Percentiles rank a stretch among this genome's conserved stretches.
Evolutionary conservation across 208 protist genomes (phyloP).

Genomic region (Trypanosoma vivax): DNA sequence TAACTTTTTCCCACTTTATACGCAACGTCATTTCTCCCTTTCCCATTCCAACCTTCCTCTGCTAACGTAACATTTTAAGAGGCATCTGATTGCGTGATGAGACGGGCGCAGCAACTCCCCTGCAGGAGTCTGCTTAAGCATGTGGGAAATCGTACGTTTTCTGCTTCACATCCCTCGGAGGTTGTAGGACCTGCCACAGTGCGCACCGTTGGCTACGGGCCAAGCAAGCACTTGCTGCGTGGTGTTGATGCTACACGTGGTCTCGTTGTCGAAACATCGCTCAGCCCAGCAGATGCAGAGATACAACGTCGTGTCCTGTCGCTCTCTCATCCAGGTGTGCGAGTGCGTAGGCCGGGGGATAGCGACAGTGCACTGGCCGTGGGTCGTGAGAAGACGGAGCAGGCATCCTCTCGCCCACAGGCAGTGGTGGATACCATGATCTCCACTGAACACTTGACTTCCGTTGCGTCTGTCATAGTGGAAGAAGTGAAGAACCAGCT

Average conservation of each 20-base stretch:
- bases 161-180: background rate
- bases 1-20: background rate
- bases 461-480: conserved; percentile 48
- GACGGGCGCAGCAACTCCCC: conserved; percentile 3
- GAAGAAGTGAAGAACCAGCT: conserved; percentile 18
- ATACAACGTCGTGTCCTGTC: conserved; percentile 63
- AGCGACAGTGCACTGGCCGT: background rate
- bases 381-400: no score
- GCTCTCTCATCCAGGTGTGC: conserved; percentile 33
- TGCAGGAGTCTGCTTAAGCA: background rate
- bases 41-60: background rate
- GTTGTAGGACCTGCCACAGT: conserved; percentile 21
- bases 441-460: conserved; percentile 51
- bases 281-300: conserved; percentile 63
- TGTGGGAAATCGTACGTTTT: conserved; percentile 10
- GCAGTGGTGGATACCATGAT: no score
- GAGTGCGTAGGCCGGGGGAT: conserved; percentile 22
- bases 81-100: conserved; percentile 10
- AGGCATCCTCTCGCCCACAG: no score
- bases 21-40: background rate
- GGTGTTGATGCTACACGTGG: conserved; percentile 32
- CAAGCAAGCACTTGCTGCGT: conserved; percentile 56
- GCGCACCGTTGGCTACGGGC: conserved; percentile 65
- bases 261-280: conserved; percentile 48
- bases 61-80: background rate